Base-by-base conservation (phyloP, 164 flowering plant species). In the Magnolia officinalis region DNA sequence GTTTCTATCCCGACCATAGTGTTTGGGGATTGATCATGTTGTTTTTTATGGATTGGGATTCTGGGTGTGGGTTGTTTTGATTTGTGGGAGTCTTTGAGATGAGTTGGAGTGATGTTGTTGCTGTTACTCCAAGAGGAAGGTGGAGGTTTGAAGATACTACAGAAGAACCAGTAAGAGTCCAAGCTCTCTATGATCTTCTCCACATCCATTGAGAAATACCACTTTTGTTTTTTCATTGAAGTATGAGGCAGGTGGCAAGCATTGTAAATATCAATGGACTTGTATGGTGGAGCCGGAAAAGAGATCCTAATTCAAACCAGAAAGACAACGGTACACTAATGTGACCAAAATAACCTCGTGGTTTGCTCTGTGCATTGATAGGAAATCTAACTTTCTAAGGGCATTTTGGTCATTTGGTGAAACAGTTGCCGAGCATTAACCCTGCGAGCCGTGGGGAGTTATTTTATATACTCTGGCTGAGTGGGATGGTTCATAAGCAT, bases 161-260 rank as follows among this genome's bases (percentile, higher is more conserved):
- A 73, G 85, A 78, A 88, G 78, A 81, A 85, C 88, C 89, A 88
- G 65, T 83, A 72, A 79, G 76, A 71, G 50, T 88, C 90, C 1
- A 85, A 75, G 63, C 76, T 70, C 73, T 85, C 87, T 31, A 81
- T 8, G 61, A 85, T 49, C 66, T 72, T 26, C 51, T 55, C 72
- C 26, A 63, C 71, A 5, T 82, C 89, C 74, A 49, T 70, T 10
- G 58, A 23, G 61, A 55, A 55, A 55, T 2, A 2, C 61, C 13
- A 55, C 18, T 55, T 55, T 55, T 16, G 13, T 55, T 55, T 16
- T 55, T 55, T 14, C 4, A 14, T 55, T 11, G 2, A 0, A 55
- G 61, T 16, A 55, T 55, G 61, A 55, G 61, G 18, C 10, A 3
- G 61, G 3, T 11, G 18, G 61, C 61, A 11, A 55, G 18, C 2